These are phyloP conservation scores for Rhododendron mucronatum DNA, from an alignment of 148 eudicot genomes.

Conservation along the genomic window DNA sequence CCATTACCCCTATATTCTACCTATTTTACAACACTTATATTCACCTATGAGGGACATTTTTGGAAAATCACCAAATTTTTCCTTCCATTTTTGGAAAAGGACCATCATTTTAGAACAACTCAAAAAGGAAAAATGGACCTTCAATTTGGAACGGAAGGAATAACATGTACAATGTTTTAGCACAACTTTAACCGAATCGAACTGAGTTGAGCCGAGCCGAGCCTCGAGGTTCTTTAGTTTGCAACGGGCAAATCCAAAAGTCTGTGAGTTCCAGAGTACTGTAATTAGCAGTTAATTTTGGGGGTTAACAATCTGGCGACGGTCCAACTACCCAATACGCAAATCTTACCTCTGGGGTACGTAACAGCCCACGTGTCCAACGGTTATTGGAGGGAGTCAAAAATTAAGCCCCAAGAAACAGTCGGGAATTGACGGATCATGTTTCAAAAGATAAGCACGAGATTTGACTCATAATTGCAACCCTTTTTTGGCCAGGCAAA, in stretches of 20 bases:
- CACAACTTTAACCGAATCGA: no score
- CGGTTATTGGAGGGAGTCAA: not conserved
- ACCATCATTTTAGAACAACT: no score
- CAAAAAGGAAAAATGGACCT: no score
- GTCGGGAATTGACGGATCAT: not conserved
- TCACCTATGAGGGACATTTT: no score
- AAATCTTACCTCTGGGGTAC: constrained; percentile 2
- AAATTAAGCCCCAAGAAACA: not conserved
- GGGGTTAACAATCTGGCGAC: constrained; percentile 24
- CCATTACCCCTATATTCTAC: no score
- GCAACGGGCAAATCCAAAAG: not conserved
- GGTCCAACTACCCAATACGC: constrained; percentile 2
- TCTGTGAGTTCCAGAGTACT: not conserved
- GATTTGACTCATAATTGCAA: constrained; percentile 19
- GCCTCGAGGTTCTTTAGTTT: no score
- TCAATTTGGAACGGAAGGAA: no score
- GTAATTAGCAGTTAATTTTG: constrained; percentile 11
- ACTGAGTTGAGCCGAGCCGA: no score
- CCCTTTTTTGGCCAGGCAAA: constrained; percentile 3
- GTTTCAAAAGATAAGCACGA: constrained; percentile 16
- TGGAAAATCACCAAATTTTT: no score
- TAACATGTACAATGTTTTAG: no score
- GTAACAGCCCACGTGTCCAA: not conserved
- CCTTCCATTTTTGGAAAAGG: no score
- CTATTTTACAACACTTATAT: no score